Conservation (phyloP, 2,329 filamentous ascomycete genomes). For the Chaetomium sp. region DNA sequence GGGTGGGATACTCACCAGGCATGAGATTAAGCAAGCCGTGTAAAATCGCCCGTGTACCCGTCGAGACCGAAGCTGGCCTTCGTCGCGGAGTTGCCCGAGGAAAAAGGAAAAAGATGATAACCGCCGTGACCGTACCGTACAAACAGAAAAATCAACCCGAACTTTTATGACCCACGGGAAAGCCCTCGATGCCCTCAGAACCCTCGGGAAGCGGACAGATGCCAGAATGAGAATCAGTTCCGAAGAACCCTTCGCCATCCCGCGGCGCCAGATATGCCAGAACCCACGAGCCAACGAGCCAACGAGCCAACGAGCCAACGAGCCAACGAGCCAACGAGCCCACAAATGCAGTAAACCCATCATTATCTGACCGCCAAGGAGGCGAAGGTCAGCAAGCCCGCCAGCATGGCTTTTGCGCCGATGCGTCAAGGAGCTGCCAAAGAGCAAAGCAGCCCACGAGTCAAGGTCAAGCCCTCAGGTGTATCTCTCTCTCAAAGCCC, state of each 20-base stretch:
- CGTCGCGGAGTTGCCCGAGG: conserved; percentile 11
- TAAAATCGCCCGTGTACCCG: conserved; percentile 26
- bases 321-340: conserved; percentile 35
- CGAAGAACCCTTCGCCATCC: not conserved
- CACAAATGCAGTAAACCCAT: conserved; percentile 33
- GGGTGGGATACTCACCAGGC: conserved; percentile 32
- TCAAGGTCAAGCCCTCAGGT: conserved; percentile 56
- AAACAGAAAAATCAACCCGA: conserved; percentile 24
- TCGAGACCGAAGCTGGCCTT: conserved; percentile 15
- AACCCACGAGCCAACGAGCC: conserved; percentile 36
- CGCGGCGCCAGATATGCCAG: conserved; percentile 29
- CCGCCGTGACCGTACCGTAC: conserved; percentile 20
- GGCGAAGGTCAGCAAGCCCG: conserved; percentile 32
- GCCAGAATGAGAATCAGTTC: not conserved
- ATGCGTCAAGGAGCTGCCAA: conserved; percentile 37
- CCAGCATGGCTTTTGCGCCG: conserved; percentile 29
- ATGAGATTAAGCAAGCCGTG: conserved; percentile 20
- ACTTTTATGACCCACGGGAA: conserved; percentile 29
- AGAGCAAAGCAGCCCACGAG: conserved; percentile 41
- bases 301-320: conserved; percentile 34
- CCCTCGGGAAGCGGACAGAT: conserved; percentile 29
- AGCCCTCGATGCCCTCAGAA: conserved; percentile 25
- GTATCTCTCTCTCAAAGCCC: conserved; percentile 58
- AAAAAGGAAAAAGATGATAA: conserved; percentile 14
- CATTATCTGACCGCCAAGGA: conserved; percentile 22